Conservation (phyloP, 2,329 filamentous ascomycete species). For the Berkeleyomyces basicola region DNA sequence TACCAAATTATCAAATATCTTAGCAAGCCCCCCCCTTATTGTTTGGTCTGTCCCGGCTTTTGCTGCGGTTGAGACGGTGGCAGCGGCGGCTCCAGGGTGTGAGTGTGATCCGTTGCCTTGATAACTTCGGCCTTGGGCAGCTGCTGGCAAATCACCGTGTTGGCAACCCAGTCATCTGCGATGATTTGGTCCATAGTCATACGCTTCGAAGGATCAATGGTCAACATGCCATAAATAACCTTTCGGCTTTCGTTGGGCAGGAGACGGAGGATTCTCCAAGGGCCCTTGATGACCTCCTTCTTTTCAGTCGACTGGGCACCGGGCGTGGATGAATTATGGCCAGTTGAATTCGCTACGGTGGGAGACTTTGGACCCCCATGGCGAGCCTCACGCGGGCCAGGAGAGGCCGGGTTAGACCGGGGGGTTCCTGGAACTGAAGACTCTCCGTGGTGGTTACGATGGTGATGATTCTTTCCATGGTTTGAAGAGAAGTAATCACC, state of each 20-base stretch:
- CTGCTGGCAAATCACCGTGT: slow-evolving; percentile 70
- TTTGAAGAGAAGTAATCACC: slow-evolving; percentile 9
- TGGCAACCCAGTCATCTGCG: slow-evolving; percentile 76
- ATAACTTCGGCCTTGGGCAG: slow-evolving; percentile 52
- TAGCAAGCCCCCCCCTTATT: not conserved
- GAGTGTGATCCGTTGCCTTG: slow-evolving; percentile 60
- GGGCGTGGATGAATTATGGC: slow-evolving; percentile 11
- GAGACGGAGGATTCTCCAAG: slow-evolving; percentile 75
- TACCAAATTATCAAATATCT: not conserved
- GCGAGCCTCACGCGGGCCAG: not conserved
- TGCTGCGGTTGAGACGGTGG: slow-evolving; percentile 20
- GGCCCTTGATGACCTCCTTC: slow-evolving; percentile 74
- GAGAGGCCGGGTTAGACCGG: slow-evolving; percentile 7
- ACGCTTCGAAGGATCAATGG: slow-evolving; percentile 66
- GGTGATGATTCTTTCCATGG: slow-evolving; percentile 2
- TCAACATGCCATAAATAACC: slow-evolving; percentile 84
- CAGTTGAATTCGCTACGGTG: slow-evolving; percentile 6
- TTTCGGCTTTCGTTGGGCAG: slow-evolving; percentile 78
- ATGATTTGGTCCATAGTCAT: slow-evolving; percentile 77
- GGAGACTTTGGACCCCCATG: slow-evolving; percentile 9
- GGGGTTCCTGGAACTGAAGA: slow-evolving; percentile 4
- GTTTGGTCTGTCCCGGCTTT: slow-evolving; percentile 4
- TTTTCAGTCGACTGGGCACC: slow-evolving; percentile 25
- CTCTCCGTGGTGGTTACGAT: not conserved
- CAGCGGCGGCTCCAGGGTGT: slow-evolving; percentile 63